These are phyloP conservation scores for Hanseniaspora pseudoguilliermondii DNA, from an alignment of 805 yeast genomes.

Conservation along the genomic window DNA sequence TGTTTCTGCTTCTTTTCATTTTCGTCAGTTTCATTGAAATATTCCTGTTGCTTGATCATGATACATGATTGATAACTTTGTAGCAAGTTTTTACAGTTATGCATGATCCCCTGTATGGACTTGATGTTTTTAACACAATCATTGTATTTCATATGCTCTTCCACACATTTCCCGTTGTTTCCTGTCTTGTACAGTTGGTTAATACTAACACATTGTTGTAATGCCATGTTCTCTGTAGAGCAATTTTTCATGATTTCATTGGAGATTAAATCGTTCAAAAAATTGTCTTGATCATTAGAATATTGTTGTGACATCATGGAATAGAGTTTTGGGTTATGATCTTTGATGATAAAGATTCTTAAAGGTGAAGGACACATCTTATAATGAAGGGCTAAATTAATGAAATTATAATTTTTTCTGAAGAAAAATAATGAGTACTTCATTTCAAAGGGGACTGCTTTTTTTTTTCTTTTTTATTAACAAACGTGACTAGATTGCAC, in stretches of 20 bases:
- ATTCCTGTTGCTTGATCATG: background rate
- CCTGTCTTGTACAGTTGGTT: background rate
- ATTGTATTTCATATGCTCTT: conserved; percentile 1
- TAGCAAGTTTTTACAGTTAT: background rate
- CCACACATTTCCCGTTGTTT: background rate
- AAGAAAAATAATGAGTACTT: no score
- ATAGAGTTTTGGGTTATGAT: no score
- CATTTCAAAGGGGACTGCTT: no score
- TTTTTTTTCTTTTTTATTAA: background rate
- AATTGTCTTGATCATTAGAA: conserved; percentile 5
- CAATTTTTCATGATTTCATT: conserved; percentile 10
- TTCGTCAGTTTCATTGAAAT: background rate
- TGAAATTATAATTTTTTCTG: no score
- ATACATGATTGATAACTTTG: conserved; percentile 6
- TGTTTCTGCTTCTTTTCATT: background rate
- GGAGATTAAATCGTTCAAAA: conserved; percentile 4
- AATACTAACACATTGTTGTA: conserved; percentile 4
- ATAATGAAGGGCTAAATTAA: no score
- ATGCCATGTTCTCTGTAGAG: conserved; percentile 5
- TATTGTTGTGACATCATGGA: conserved; percentile 6
- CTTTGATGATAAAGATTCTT: no score
- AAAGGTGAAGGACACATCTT: no score
- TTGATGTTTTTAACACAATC: conserved; percentile 6
- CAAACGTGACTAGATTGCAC: background rate
- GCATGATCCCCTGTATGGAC: conserved; percentile 8